Conservation (phyloP, 2,329 filamentous ascomycete species). For the Chaetoscypha palmicola region DNA sequence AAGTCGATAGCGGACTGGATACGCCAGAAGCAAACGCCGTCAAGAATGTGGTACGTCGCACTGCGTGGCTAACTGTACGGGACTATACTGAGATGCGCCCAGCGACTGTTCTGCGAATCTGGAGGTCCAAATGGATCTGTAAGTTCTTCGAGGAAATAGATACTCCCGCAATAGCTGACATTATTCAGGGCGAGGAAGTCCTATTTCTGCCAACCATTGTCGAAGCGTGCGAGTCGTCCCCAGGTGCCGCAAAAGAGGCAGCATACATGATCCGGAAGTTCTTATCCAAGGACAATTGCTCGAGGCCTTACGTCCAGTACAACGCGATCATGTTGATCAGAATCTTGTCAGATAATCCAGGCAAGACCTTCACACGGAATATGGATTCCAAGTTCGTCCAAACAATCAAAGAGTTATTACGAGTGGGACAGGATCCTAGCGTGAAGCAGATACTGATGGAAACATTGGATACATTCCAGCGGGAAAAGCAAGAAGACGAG, state of each 20-base stretch:
- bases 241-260: conserved; percentile 73
- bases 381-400: conserved; percentile 78
- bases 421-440: conserved; percentile 61
- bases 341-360: conserved; percentile 88
- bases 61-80: conserved; percentile 1
- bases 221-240: conserved; percentile 89
- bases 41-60: conserved; percentile 55
- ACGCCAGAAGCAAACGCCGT: conserved; percentile 61
- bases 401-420: conserved; percentile 67
- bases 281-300: conserved; percentile 63
- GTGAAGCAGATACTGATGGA: conserved; percentile 84
- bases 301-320: conserved; percentile 70
- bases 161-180: not conserved
- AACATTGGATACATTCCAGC: conserved; percentile 72
- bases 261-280: conserved; percentile 77
- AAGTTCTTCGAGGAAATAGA: conserved; percentile 26
- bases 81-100: conserved; percentile 13
- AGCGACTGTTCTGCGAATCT: conserved; percentile 80
- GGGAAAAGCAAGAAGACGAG: conserved; percentile 59
- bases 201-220: conserved; percentile 90
- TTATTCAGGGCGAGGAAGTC: conserved; percentile 70
- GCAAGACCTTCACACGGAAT: conserved; percentile 82
- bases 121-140: conserved; percentile 51
- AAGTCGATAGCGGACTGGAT: conserved; percentile 36
- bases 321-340: conserved; percentile 93